Evolutionary conservation across 495 filamentous ascomycete species (phyloP), one percentile per base, ranked within the genome.

Genomic region (Aspergillus bridgeri): DNA sequence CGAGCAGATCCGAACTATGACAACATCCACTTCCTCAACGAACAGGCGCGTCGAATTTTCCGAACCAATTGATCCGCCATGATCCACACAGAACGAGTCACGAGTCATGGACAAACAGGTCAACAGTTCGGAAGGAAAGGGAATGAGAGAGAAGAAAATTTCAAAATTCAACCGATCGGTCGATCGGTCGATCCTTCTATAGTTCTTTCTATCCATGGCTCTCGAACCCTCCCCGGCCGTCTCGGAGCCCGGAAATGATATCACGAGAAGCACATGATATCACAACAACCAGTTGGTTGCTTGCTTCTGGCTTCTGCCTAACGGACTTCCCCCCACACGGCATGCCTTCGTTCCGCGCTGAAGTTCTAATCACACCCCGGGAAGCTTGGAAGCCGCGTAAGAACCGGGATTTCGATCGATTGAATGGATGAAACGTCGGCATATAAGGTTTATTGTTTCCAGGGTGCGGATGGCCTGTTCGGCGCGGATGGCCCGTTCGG

Each of bases 371-470:
- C 13, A 20, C 6, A 25, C 0, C 17, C 17, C 8, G 18, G 5
- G 4, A 19, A 6, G 19, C 5, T 33, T 19, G 45, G 18, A 52
- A 17, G 50, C 50, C 50, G 50, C 50, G 50, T 52, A 52, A 52
- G 50, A 22, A 18, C 33, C 50, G 19, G 11, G 29, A 13, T 2
- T 11, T 38, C 7, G 33, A 38, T 13, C 33, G 3, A 9, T 38
- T 38, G 11, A 38, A 38, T 38, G 33, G 33, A 38, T 38, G 33
- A 38, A 38, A 38, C 33, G 33, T 38, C 33, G 33, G 33, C 13
- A 38, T n/a, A 38, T 38, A 38, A 38, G 9, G 33, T 38, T 38
- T 4, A 38, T 38, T 38, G 33, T 38, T 38, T 38, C 33, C 33
- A 38, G 33, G 33, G 33, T 38, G 33, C 33, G 13, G 13, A 15